Percentiles rank a stretch among this genome's conserved stretches.
Evolutionary conservation across 2,329 filamentous ascomycete genomes (phyloP).

Genomic region (Fusarium chuoi): DNA sequence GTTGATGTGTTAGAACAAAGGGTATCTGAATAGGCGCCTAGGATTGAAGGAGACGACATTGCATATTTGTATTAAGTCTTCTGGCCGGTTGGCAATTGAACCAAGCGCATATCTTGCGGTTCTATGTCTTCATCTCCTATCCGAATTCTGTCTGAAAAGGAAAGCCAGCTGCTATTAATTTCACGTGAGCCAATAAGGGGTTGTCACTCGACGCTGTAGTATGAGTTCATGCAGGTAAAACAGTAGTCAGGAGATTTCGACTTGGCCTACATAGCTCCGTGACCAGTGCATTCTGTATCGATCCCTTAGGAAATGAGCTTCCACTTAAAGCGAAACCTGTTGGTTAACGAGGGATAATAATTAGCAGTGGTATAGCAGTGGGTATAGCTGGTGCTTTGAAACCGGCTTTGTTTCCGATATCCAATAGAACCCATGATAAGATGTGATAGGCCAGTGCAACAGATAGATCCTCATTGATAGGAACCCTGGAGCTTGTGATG

Average conservation of each 20-base stretch:
- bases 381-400: not conserved
- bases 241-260: not conserved
- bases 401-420: not conserved
- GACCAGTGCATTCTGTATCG: not conserved
- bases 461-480: not conserved
- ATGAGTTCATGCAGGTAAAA: not conserved
- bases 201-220: not conserved
- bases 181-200: not conserved
- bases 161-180: slow-evolving; percentile 1
- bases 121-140: not conserved
- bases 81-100: not conserved
- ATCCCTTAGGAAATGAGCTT: not conserved
- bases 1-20: not conserved
- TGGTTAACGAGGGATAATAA: rapidly evolving
- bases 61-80: slow-evolving; percentile 10
- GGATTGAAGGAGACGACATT: too few relatives aligned
- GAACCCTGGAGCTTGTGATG: not conserved
- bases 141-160: not conserved
- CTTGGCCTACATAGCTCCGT: not conserved
- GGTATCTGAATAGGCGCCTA: too few relatives aligned
- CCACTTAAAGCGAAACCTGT: not conserved
- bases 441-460: not conserved
- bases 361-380: not conserved
- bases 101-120: not conserved
- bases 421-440: not conserved